Conservation (phyloP, 2,329 filamentous ascomycete species). For the Aphanocladium album region DNA sequence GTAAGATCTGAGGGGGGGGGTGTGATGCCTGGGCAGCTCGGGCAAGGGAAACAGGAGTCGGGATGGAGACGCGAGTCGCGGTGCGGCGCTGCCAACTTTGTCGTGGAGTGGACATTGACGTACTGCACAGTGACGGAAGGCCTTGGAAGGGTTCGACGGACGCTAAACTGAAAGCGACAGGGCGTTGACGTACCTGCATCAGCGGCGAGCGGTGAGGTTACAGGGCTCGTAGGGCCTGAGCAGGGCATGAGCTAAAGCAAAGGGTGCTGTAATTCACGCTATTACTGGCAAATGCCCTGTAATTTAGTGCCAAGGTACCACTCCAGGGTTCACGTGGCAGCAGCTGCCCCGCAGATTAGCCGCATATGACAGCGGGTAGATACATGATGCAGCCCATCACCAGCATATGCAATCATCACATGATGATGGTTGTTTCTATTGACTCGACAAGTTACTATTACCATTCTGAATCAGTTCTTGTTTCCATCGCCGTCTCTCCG, state of each 20-base stretch:
- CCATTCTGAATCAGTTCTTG: background rate
- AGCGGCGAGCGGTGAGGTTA: background rate
- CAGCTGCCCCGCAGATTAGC: conserved; percentile 1
- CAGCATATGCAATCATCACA: background rate
- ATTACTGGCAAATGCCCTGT: background rate
- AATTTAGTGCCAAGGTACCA: no score
- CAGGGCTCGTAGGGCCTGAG: background rate
- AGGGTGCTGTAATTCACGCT: background rate
- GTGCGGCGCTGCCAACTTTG: background rate
- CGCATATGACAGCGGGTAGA: background rate
- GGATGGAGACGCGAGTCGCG: conserved; percentile 5
- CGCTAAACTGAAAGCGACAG: background rate
- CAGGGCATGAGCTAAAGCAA: no score
- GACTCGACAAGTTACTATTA: background rate
- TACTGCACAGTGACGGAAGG: background rate
- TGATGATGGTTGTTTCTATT: background rate
- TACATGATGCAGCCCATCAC: background rate
- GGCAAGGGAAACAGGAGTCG: conserved; percentile 5
- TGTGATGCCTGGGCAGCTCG: background rate
- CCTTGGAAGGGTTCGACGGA: background rate
- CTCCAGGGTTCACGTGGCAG: background rate
- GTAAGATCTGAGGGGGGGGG: background rate
- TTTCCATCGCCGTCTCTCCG: background rate
- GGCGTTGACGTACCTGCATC: background rate
- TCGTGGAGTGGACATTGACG: background rate